Evolutionary conservation across 352 stramenopile species (phyloP).

Genomic region (Lagenidium sp.): DNA sequence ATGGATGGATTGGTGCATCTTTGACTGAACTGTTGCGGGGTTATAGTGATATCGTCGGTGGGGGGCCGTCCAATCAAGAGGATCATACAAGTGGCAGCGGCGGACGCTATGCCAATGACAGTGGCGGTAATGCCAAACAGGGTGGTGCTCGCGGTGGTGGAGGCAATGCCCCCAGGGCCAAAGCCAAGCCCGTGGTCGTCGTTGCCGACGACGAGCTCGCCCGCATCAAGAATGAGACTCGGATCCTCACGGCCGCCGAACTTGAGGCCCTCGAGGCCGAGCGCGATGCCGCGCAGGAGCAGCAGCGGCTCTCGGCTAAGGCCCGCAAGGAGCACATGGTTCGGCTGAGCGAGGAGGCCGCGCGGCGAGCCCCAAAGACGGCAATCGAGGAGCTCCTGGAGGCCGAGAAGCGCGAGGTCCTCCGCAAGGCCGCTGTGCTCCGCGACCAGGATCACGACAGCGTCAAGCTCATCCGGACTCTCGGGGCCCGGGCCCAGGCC

Average conservation of each 20-base stretch:
- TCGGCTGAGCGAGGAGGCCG: constrained; percentile 52
- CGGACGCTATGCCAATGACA: too few relatives aligned
- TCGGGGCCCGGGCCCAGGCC: constrained; percentile 83
- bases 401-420: constrained; percentile 49
- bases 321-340: constrained; percentile 79
- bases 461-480: constrained; percentile 92
- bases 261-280: constrained; percentile 47
- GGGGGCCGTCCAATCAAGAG: too few relatives aligned
- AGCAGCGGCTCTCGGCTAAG: constrained; percentile 45
- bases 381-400: constrained; percentile 75
- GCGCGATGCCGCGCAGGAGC: constrained; percentile 45
- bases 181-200: too few relatives aligned
- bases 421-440: constrained; percentile 37
- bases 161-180: too few relatives aligned
- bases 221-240: constrained; percentile 61
- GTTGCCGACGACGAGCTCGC: constrained; percentile 33
- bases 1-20: constrained; percentile 14
- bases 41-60: not conserved
- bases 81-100: too few relatives aligned
- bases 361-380: constrained; percentile 51
- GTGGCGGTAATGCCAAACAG: too few relatives aligned
- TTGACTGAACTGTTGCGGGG: not conserved
- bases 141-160: too few relatives aligned
- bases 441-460: constrained; percentile 84
- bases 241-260: constrained; percentile 42